Evolutionary conservation across 768 basidiomycete genomes (phyloP).

Genomic region (Xanthoconium purpureum): DNA sequence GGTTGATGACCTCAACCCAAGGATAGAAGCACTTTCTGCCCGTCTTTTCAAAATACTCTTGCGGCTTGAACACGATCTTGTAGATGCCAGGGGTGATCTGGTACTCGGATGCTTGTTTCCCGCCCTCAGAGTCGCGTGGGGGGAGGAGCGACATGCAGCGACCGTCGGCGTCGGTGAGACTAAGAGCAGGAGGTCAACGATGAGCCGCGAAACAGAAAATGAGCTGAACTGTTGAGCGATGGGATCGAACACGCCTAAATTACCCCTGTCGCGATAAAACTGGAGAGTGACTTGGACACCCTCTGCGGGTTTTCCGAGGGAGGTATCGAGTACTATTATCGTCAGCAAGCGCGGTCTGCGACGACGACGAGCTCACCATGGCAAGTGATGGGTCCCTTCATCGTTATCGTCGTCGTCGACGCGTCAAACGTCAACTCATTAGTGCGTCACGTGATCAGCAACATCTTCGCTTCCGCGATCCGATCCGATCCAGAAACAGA

Average conservation of each 20-base stretch:
- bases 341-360: background rate
- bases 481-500: constrained; percentile 17
- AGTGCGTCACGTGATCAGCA: constrained; percentile 5
- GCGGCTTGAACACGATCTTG: constrained; percentile 83
- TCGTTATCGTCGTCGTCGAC: constrained; percentile 25
- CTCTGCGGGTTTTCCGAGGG: constrained; percentile 75
- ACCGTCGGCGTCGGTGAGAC: constrained; percentile 77
- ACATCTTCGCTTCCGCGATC: constrained; percentile 9
- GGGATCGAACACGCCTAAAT: constrained; percentile 46
- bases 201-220: background rate
- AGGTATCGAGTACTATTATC: constrained; percentile 75
- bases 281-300: constrained; percentile 67
- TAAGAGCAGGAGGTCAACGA: constrained; percentile 28
- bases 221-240: constrained; percentile 57
- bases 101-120: constrained; percentile 37
- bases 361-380: constrained; percentile 54
- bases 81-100: constrained; percentile 55
- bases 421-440: background rate
- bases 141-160: constrained; percentile 78
- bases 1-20: constrained; percentile 71
- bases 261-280: constrained; percentile 38
- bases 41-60: constrained; percentile 70
- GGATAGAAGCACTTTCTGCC: constrained; percentile 80
- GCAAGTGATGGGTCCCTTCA: constrained; percentile 85
- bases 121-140: constrained; percentile 44